Conservation (phyloP, 1,284 basidiomycete species). For the Afroboletus lepidellus region DNA sequence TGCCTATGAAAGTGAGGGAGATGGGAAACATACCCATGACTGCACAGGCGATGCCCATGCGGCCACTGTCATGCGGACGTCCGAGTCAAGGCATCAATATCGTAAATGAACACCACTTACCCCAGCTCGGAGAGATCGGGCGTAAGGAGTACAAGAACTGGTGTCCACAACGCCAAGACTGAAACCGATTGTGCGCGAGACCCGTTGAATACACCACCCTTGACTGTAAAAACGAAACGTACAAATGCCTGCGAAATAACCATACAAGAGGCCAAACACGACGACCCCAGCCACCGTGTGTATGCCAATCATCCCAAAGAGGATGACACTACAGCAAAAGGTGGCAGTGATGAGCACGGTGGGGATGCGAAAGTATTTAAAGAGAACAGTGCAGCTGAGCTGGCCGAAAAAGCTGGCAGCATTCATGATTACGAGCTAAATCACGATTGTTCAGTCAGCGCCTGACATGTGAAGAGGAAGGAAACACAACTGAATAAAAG, state of each 20-base stretch:
- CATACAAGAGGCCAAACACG: constrained; percentile 35
- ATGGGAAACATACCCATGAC: constrained; percentile 26
- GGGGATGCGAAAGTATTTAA: constrained; percentile 22
- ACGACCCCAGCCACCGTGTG: constrained; percentile 26
- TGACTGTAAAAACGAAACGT: constrained; percentile 5
- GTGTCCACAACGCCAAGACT: constrained; percentile 28
- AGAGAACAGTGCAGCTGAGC: constrained; percentile 25
- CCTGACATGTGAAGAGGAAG: background rate
- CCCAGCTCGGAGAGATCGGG: constrained; percentile 32
- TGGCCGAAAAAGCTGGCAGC: constrained; percentile 33
- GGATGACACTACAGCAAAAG: constrained; percentile 32
- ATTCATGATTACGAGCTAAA: constrained; percentile 35
- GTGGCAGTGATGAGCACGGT: constrained; percentile 19
- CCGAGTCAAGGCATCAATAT: background rate
- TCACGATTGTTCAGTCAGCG: background rate
- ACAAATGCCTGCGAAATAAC: constrained; percentile 42
- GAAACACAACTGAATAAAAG: constrained; percentile 34
- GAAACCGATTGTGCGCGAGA: too few relatives aligned
- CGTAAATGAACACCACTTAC: constrained; percentile 10
- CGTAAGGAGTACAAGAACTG: constrained; percentile 24
- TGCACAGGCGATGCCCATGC: constrained; percentile 31
- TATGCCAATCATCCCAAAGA: constrained; percentile 34
- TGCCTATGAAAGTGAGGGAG: too few relatives aligned
- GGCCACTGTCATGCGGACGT: constrained; percentile 18
- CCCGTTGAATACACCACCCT: too few relatives aligned